Conservation (phyloP, 2,329 filamentous ascomycete genomes). For the Triangularia verruculosa region DNA sequence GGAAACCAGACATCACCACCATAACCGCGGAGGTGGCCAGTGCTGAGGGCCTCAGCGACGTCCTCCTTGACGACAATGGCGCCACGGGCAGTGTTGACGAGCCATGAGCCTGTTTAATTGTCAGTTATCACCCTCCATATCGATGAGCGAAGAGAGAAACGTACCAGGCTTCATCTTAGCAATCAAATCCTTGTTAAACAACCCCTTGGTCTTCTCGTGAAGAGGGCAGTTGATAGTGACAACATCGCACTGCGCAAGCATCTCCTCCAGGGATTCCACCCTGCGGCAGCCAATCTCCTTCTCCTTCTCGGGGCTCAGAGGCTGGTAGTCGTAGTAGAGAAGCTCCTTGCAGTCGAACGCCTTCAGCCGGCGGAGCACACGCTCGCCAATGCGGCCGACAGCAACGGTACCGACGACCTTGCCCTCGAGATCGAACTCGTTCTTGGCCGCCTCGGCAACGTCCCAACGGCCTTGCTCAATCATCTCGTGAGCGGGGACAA, state of each 20-base stretch:
- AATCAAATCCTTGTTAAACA: conserved; percentile 99
- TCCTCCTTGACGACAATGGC: conserved; percentile 99
- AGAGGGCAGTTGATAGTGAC: conserved; percentile 99
- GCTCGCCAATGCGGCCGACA: conserved; percentile 96
- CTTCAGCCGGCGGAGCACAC: conserved; percentile 92
- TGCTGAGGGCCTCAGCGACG: conserved; percentile 88
- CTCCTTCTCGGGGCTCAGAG: conserved; percentile 78
- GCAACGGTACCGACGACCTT: conserved; percentile 98
- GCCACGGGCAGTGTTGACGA: conserved; percentile 97
- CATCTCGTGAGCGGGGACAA: conserved; percentile 94
- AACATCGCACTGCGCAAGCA: conserved; percentile 90
- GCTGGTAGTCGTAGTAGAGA: conserved; percentile 99
- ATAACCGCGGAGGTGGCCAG: conserved; percentile 86
- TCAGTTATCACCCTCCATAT: neutral
- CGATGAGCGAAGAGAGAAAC: conserved; percentile 27
- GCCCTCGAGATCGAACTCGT: conserved; percentile 94
- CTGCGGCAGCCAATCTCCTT: conserved; percentile 93
- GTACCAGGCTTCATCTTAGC: conserved; percentile 96
- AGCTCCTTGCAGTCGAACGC: conserved; percentile 99
- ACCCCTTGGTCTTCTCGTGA: conserved; percentile 92
- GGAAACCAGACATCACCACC: conserved; percentile 95
- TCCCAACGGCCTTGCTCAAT: conserved; percentile 89
- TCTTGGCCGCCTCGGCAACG: conserved; percentile 93
- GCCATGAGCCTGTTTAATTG: conserved; percentile 70
- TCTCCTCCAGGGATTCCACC: conserved; percentile 85